Conservation (phyloP, 345 rosid genomes). For the Pistacia atlantica region DNA sequence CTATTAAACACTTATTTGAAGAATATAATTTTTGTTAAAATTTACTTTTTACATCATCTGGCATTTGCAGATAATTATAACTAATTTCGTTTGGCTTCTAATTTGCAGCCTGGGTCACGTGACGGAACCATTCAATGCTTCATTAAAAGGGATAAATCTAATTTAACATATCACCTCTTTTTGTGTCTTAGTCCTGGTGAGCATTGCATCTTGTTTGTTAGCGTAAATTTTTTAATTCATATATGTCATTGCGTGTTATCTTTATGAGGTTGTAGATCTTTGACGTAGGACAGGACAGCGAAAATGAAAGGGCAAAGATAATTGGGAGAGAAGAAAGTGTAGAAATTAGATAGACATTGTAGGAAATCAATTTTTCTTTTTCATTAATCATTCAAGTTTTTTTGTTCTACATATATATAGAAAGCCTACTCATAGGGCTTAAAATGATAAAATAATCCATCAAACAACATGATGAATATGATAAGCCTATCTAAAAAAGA, state of each 20-base stretch:
- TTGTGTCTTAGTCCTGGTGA: constrained; percentile 69
- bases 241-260: not conserved
- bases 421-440: too few relatives aligned
- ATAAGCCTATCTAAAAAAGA: too few relatives aligned
- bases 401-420: too few relatives aligned
- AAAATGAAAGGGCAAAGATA: too few relatives aligned
- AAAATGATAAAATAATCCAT: too few relatives aligned
- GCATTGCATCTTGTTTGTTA: constrained; percentile 19
- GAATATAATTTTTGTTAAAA: not conserved
- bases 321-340: too few relatives aligned
- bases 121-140: constrained; percentile 61
- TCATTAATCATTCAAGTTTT: too few relatives aligned
- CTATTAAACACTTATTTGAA: not conserved
- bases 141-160: constrained; percentile 70
- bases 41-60: not conserved
- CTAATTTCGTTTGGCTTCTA: not conserved
- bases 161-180: constrained; percentile 62
- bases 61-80: not conserved
- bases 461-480: too few relatives aligned
- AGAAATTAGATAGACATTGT: too few relatives aligned
- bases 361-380: too few relatives aligned
- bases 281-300: too few relatives aligned
- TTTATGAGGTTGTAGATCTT: not conserved
- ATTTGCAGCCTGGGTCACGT: constrained; percentile 63
- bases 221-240: not conserved